Evolutionary conservation across 768 basidiomycete genomes (phyloP).

Genomic region (Dacryopinax spathularia): DNA sequence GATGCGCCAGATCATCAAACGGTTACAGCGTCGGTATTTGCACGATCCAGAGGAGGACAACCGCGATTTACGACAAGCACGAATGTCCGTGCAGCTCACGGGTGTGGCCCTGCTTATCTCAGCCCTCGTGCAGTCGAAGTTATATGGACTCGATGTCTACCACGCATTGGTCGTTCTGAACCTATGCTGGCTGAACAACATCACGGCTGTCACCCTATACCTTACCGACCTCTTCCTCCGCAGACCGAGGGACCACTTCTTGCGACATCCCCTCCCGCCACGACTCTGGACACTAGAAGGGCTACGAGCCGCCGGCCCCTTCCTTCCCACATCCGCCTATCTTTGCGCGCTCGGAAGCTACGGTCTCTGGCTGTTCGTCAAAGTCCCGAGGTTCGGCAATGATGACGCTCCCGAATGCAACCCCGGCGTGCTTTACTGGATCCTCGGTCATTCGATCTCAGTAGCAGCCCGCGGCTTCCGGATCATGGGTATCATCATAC

Average conservation of each 20-base stretch:
- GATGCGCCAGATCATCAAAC: neutral
- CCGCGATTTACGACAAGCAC: neutral
- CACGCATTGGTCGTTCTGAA: slow-evolving; percentile 14
- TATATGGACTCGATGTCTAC: slow-evolving; percentile 8
- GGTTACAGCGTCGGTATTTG: neutral
- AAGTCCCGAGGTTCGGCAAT: neutral
- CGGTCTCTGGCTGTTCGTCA: neutral
- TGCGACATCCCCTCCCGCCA: neutral
- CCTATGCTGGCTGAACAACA: slow-evolving; percentile 15
- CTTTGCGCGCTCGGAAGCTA: neutral
- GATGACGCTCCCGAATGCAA: neutral
- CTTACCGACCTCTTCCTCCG: neutral
- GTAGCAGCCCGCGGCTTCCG: neutral
- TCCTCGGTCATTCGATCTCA: neutral
- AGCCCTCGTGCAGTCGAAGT: slow-evolving; percentile 10
- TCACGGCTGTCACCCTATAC: slow-evolving; percentile 8
- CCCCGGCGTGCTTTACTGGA: neutral
- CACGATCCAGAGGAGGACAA: neutral
- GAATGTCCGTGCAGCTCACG: neutral
- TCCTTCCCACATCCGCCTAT: neutral
- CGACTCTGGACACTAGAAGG: neutral
- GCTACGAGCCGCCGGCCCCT: neutral
- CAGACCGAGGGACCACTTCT: neutral
- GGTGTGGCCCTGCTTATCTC: slow-evolving; percentile 12
- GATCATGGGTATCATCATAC: neutral